Base-by-base conservation (phyloP, 306 rosid genomes). In the Lathyrus oleraceus region DNA sequence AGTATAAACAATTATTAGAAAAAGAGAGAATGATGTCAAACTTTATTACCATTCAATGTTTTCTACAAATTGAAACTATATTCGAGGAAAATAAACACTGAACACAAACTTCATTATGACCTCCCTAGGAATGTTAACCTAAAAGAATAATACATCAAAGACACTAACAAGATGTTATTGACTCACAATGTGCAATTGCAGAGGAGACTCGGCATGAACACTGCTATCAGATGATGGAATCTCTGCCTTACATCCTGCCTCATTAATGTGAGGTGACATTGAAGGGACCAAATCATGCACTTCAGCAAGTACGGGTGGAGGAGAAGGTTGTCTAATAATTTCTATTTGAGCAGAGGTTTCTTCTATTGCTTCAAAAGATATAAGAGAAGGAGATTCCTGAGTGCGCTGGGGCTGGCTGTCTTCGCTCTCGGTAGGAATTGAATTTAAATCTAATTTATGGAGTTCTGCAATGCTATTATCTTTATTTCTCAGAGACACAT, bases 281-380 rank as follows among this genome's bases (percentile, higher is more conserved):
- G 91, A 81, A 70, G 97, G 94, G 52, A 84, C 78, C 85, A 89
- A 80, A 81, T 91, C 94, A 68, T 85, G 93, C 65, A 91, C 96
- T 81, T 89, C 86, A 30, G 96, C 97, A 76, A 91, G 97, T 56
- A 91, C 91, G 53, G 97, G 96, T 6, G 94, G 94, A 70, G 98
- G 97, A 74, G 89, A 88, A 76, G 95, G 98, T 79, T 93, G 97
- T 75, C 94, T 83, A 77, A 93, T 81, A 66, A 90, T 49, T 76
- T 90, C 84, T 65, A 82, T 38, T 72, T 40, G 85, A 70, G 83
- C 75, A 65, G 85, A 79, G 61, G 71, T 56, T 78, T 86, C 87
- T 78, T 86, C 87, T 28, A 65, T 70, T 74, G 78, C 36, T 72
- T 90, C 98, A 70, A 94, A 90, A 57, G 98, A 90, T 74, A 94